Conservation (phyloP, 164 flowering plant genomes). For the Dillenia turbinata region DNA sequence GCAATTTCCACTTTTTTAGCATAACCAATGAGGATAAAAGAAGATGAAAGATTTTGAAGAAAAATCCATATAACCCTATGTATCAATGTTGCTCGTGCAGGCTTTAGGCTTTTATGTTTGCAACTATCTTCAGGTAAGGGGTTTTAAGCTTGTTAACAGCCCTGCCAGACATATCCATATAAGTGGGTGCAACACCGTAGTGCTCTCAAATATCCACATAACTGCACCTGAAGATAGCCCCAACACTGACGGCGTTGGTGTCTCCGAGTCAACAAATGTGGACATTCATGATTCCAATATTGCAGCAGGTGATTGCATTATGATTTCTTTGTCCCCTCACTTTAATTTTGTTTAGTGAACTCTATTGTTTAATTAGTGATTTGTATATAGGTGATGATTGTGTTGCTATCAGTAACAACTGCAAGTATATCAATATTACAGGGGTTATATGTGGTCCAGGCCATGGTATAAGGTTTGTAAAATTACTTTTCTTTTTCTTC, state of each 20-base stretch:
- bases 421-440: constrained; percentile 25
- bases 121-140: constrained; percentile 6
- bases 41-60: not conserved
- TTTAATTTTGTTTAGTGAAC: not conserved
- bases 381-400: constrained; percentile 45
- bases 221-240: constrained; percentile 34
- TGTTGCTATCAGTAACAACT: constrained; percentile 27
- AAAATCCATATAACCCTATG: not conserved
- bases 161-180: constrained; percentile 21
- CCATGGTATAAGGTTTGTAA: constrained; percentile 47
- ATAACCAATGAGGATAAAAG: too few relatives aligned
- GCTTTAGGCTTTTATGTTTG: constrained; percentile 12
- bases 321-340: not conserved
- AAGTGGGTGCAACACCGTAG: constrained; percentile 3
- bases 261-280: constrained; percentile 15
- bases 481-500: not conserved
- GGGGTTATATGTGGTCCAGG: constrained; percentile 41
- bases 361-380: not conserved
- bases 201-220: constrained; percentile 14
- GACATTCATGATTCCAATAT: constrained; percentile 15
- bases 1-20: not conserved
- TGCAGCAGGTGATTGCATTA: constrained; percentile 26
- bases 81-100: constrained; percentile 8
- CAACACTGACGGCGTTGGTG: constrained; percentile 45
- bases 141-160: constrained; percentile 21